These are phyloP conservation scores for Blastocystis sp. DNA, from an alignment of 352 stramenopile species.

Conservation along the genomic window DNA sequence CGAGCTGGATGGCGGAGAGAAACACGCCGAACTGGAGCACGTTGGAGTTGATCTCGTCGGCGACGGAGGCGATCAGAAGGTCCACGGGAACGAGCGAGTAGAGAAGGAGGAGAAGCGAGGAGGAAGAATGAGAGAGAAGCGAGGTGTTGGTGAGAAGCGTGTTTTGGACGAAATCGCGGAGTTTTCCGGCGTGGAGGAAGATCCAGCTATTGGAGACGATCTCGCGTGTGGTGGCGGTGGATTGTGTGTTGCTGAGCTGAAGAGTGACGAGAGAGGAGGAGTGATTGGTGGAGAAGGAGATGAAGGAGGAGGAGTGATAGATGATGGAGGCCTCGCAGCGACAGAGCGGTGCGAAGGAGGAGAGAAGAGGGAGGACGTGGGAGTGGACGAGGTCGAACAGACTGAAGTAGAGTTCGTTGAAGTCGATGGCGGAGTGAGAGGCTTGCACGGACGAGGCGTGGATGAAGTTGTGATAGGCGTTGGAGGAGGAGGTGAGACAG, in stretches of 20 bases:
- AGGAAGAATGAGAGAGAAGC: neutral
- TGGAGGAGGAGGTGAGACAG: conserved; percentile 22
- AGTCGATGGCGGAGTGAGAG: conserved; percentile 8
- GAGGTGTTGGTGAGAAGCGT: neutral
- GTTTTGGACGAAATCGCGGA: neutral
- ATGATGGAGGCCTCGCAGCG: too few relatives aligned
- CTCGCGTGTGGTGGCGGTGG: too few relatives aligned
- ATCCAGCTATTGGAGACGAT: neutral
- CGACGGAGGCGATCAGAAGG: neutral
- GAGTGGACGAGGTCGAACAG: conserved; percentile 20
- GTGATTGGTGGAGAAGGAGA: too few relatives aligned
- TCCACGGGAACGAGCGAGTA: neutral
- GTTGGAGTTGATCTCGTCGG: neutral
- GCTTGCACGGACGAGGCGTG: conserved; percentile 4
- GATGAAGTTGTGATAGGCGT: neutral
- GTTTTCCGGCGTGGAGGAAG: neutral
- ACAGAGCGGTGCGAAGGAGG: too few relatives aligned
- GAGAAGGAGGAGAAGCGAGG: neutral
- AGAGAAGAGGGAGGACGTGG: neutral
- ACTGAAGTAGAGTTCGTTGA: conserved; percentile 40
- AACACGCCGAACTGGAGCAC: conserved; percentile 22
- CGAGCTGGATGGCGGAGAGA: neutral
- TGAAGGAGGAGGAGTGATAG: too few relatives aligned
- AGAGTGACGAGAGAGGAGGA: too few relatives aligned
- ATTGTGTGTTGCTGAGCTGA: too few relatives aligned